Base-by-base conservation (phyloP, 164 flowering plant species). In the Aristolochia californica region DNA sequence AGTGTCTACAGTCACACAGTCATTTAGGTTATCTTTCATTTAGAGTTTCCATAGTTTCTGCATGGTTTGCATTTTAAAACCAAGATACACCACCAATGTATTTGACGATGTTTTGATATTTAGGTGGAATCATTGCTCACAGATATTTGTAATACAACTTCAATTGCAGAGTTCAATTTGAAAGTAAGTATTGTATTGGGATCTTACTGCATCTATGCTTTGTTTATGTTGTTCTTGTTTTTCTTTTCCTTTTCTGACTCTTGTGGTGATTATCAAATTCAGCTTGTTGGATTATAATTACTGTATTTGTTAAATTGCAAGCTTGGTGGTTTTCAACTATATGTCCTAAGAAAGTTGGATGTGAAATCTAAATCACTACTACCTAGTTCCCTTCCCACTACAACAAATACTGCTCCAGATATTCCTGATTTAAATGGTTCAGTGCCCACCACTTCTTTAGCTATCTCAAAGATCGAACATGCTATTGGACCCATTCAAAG, bases 151-250 rank as follows among this genome's bases (percentile, higher is more conserved):
- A 75, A 84, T 62, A 77, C 97, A 66, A 66, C 87, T 45, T 80
- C 93, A 48, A 68, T 89, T 62, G 87, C 87, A 43, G 91, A 89
- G 70, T 75, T 86, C 70, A 87, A 84, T 64, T 67, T 86, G 66
- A 86, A 83, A 69, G 97, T 89, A 70, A 73, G 8, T 44, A 28
- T 13, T 9, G 11, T 7, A 20, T 43, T 60, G 15, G 43, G 13
- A n/a, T 17, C 13, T 26, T 15, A 23, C 22, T 5, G 16, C 25
- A n/a, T 43, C 14, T 55, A 2, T 21, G n/a, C 21, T 60, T 62
- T 17, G 18, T 30, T 14, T 17, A 16, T 61, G 63, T 18, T 26
- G 20, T 17, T 21, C 18, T 61, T 14, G 11, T 20, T 65, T 40
- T 63, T 26, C 43, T 57, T 15, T 4, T 30, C 15, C 4, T 3